These are phyloP conservation scores for Tillandsia fasciculata DNA, from an alignment of 176 grass and related monocot genomes.

Conservation along the genomic window DNA sequence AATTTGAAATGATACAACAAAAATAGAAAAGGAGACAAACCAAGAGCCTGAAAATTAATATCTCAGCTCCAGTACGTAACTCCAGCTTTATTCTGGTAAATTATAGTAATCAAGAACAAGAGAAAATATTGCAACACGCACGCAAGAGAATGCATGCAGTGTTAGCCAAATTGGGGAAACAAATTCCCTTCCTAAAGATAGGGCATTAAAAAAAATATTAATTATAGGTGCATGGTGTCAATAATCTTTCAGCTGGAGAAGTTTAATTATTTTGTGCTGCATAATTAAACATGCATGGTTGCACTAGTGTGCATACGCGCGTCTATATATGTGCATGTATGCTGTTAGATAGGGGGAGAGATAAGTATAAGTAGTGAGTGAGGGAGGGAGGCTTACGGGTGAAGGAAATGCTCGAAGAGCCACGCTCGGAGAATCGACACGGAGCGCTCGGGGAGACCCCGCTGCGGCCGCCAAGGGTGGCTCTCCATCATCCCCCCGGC, in stretches of 20 bases:
- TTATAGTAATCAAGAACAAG: no score
- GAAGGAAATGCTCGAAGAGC: slow-evolving; percentile 93
- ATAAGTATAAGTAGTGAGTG: not conserved
- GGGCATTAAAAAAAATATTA: no score
- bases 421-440: slow-evolving; percentile 83
- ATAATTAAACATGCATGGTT: not conserved
- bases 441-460: slow-evolving; percentile 66
- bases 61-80: no score
- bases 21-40: not conserved
- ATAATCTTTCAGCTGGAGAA: no score
- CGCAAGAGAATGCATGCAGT: no score
- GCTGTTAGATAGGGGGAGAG: slow-evolving; percentile 5
- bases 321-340: not conserved
- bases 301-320: not conserved
- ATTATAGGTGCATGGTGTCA: no score
- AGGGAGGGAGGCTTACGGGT: slow-evolving; percentile 43
- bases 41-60: not conserved
- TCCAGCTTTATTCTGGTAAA: no score
- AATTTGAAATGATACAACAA: no score
- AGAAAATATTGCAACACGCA: no score
- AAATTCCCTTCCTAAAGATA: no score
- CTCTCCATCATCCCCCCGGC: slow-evolving; percentile 42
- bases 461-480: slow-evolving; percentile 79
- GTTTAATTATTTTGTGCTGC: no score
- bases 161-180: no score